Evolutionary conservation across 2,329 filamentous ascomycete species (phyloP).

Genomic region (Byssochlamys sp.): DNA sequence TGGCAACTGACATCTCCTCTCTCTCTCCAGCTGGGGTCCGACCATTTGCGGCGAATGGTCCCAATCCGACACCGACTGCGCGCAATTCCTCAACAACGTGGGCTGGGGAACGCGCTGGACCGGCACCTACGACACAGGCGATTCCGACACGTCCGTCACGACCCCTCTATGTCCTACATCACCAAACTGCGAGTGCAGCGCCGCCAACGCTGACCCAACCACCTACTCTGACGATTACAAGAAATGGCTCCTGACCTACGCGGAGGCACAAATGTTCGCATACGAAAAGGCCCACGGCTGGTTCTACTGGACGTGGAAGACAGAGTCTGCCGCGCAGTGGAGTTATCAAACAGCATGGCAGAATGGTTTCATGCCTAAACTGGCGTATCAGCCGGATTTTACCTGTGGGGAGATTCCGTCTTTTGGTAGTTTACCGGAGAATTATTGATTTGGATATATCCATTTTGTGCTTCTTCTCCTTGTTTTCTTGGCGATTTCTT

Average conservation of each 20-base stretch:
- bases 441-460: conserved; percentile 23
- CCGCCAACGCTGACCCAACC: conserved; percentile 63
- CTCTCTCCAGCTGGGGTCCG: conserved; percentile 58
- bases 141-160: conserved; percentile 49
- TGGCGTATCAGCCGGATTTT: conserved; percentile 63
- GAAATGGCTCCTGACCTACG: conserved; percentile 76
- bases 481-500: no score
- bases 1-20: conserved; percentile 5
- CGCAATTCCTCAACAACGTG: conserved; percentile 77
- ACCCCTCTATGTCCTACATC: conserved; percentile 63
- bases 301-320: conserved; percentile 99
- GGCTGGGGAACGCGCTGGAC: conserved; percentile 83
- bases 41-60: conserved; percentile 96
- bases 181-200: conserved; percentile 61
- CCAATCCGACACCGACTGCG: conserved; percentile 93
- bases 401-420: conserved; percentile 49
- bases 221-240: conserved; percentile 68
- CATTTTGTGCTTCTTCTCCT: neutral
- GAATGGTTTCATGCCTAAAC: conserved; percentile 64
- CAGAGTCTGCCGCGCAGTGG: conserved; percentile 78
- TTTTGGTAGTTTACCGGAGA: conserved; percentile 36
- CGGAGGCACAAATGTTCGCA: conserved; percentile 87
- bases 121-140: conserved; percentile 53
- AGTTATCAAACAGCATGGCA: conserved; percentile 58
- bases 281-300: conserved; percentile 93